Evolutionary conservation across 2,329 filamentous ascomycete genomes (phyloP), one percentile per base, ranked within the genome.

Genomic region (Purpureocillium lavendulum): DNA sequence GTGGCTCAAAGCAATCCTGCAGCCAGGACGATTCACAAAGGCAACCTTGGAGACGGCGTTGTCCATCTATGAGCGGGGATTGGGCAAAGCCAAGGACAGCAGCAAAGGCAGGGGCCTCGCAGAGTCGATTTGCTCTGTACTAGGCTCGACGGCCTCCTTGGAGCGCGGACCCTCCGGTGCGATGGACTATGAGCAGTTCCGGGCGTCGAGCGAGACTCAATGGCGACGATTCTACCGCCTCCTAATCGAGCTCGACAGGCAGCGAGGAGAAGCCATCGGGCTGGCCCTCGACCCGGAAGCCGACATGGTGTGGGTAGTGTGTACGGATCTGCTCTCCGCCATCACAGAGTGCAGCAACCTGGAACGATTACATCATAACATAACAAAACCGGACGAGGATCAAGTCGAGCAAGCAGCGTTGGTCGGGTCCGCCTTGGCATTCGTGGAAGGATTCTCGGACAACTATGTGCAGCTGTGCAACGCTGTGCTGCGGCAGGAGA

Each of bases 151-250:
- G 10, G 79, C 85, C 12, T 71, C 75, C 1, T 65, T 89, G 29
- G 73, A 76, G 33, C 78, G 77, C 39, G 69, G 67, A 24, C 65
- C 77, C 9, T 71, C 77, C 12, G 79, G 79, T 12, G 74, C 73
- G 21, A 77, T 86, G 61, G 84, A 94, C 52, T 87, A 86, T 49
- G 78, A 84, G 17, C 73, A 81, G 41, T 92, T 89, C 56, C 75
- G 84, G 41, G 67, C 71, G 28, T 80, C 86, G 26, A 80, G 83
- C 39, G 84, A 92, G 54, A 73, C 76, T 10, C 88, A 95, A 58
- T 98, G 92, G 92, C 80, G 84, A 46, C 78, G 85, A 37, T 94
- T 94, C 60, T 95, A 88, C 65, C 80, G 88, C 26, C 72, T 97
- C 14, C 73, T 94, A 14, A 72, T 85, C 11, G 89, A 95, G 56